phyloP scores from a whole-genome alignment of 208 protist species.

The Leishmania tarentolae region DNA sequence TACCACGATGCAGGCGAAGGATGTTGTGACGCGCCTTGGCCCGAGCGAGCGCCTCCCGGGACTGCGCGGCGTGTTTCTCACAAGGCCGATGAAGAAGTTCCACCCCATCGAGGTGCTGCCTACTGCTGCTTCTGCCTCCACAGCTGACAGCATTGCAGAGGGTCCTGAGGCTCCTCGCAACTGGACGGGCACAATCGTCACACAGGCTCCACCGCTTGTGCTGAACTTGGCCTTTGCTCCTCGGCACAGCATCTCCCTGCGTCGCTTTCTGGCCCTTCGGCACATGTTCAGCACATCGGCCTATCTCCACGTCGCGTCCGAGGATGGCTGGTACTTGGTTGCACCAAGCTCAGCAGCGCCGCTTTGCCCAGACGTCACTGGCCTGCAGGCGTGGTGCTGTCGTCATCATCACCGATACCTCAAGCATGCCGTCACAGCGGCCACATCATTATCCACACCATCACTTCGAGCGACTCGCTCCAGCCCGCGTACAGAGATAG shows the following conservation, averaged over 20 bases:
- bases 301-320: constrained; percentile 62
- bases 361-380: constrained; percentile 37
- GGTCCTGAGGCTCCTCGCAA: background rate
- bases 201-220: constrained; percentile 51
- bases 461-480: background rate
- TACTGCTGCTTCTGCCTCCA: constrained; percentile 2
- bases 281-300: constrained; percentile 52
- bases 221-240: constrained; percentile 56
- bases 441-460: background rate
- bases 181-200: background rate
- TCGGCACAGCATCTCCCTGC: constrained; percentile 52
- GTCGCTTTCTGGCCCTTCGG: constrained; percentile 75
- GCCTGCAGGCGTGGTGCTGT: constrained; percentile 46
- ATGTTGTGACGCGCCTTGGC: constrained; percentile 49
- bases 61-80: constrained; percentile 61
- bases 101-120: constrained; percentile 67
- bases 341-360: constrained; percentile 47
- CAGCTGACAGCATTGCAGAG: background rate
- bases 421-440: too few relatives aligned
- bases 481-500: constrained; percentile 3
- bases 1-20: constrained; percentile 1
- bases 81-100: constrained; percentile 65
- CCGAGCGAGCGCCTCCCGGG: constrained; percentile 57
- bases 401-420: constrained; percentile 60
- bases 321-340: constrained; percentile 72